Conservation (phyloP, 352 stramenopile species). For the Elongisporangium undulatum region DNA sequence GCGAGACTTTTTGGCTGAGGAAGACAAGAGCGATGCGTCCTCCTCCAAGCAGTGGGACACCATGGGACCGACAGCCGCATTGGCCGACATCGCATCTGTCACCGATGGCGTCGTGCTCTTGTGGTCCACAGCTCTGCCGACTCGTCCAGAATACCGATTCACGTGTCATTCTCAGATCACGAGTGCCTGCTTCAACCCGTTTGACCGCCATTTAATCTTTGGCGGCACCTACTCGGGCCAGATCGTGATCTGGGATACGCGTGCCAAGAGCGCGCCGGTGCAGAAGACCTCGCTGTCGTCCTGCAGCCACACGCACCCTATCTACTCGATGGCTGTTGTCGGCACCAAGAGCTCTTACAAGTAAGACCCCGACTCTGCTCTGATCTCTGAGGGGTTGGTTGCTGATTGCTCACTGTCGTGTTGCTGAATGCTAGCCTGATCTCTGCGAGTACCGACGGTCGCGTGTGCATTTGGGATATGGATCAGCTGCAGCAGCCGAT, state of each 20-base stretch:
- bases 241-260: constrained; percentile 85
- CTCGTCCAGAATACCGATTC: constrained; percentile 80
- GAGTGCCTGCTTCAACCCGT: constrained; percentile 84
- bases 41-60: constrained; percentile 67
- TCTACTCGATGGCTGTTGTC: constrained; percentile 83
- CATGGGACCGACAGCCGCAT: constrained; percentile 51
- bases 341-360: constrained; percentile 79
- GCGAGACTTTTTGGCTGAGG: constrained; percentile 67
- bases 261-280: constrained; percentile 73
- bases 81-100: constrained; percentile 50
- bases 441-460: constrained; percentile 81
- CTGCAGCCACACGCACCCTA: constrained; percentile 82
- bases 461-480: constrained; percentile 83
- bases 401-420: constrained; percentile 2
- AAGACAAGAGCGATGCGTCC: constrained; percentile 47
- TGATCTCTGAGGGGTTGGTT: background rate
- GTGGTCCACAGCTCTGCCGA: constrained; percentile 81
- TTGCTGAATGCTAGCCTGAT: constrained; percentile 49
- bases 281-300: constrained; percentile 82
- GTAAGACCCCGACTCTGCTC: constrained; percentile 27
- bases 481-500: constrained; percentile 81
- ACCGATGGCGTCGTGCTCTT: constrained; percentile 81
- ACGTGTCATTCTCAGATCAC: constrained; percentile 85
- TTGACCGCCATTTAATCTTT: constrained; percentile 83
- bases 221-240: constrained; percentile 85